Conservation (phyloP, 257 asterid genomes). For the Scutellaria minor region DNA sequence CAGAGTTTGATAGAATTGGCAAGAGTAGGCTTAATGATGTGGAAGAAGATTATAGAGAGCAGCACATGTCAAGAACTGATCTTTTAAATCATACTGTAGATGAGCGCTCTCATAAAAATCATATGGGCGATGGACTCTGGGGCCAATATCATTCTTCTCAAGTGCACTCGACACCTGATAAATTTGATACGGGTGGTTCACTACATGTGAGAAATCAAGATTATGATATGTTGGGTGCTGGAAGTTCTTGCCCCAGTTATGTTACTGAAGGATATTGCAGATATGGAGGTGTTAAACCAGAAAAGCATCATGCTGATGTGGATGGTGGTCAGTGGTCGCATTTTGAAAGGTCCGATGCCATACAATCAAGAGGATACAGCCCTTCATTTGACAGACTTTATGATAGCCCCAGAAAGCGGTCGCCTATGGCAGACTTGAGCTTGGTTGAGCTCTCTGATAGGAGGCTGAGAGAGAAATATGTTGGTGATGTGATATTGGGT, state of each 20-base stretch:
- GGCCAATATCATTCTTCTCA: constrained; percentile 41
- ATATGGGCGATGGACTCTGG: constrained; percentile 40
- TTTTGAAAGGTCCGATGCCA: constrained; percentile 42
- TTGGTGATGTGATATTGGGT: constrained; percentile 31
- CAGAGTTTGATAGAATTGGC: constrained; percentile 38
- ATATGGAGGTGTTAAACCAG: constrained; percentile 38
- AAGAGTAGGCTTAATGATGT: constrained; percentile 37
- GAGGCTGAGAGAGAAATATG: constrained; percentile 38
- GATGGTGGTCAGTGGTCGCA: constrained; percentile 40
- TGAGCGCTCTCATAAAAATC: constrained; percentile 42
- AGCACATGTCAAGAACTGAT: constrained; percentile 41
- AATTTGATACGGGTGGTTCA: constrained; percentile 39
- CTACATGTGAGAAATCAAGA: constrained; percentile 40
- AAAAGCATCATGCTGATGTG: constrained; percentile 39
- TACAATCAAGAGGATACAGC: constrained; percentile 40
- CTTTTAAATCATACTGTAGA: constrained; percentile 36
- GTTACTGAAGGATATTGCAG: constrained; percentile 39
- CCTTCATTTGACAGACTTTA: constrained; percentile 35
- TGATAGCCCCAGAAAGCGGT: constrained; percentile 42
- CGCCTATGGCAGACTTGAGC: constrained; percentile 36
- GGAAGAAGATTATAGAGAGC: constrained; percentile 49
- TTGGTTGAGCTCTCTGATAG: constrained; percentile 41
- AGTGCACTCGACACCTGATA: constrained; percentile 35
- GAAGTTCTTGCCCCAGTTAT: constrained; percentile 43
- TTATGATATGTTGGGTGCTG: constrained; percentile 39